phyloP scores from a whole-genome alignment of 768 basidiomycete genomes.

The Lactarius vividus region DNA sequence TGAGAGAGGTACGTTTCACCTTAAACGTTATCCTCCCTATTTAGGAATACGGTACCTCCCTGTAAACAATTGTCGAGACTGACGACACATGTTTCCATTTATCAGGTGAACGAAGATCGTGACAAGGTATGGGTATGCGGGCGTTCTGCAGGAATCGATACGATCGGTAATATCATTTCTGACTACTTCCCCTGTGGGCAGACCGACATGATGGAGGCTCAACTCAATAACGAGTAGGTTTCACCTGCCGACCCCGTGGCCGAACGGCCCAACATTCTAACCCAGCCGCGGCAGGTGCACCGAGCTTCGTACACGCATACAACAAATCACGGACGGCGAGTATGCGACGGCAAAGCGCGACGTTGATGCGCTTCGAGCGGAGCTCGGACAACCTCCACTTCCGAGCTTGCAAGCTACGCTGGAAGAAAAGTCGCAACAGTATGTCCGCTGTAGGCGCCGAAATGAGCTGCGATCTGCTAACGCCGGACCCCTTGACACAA shows the following conservation, averaged over 20 bases:
- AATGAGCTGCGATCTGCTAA: conserved; percentile 2
- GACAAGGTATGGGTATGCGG: conserved; percentile 56
- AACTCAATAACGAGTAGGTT: conserved; percentile 66
- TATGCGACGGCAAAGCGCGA: conserved; percentile 72
- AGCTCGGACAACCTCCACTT: conserved; percentile 72
- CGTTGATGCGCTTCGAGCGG: conserved; percentile 70
- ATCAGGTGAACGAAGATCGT: conserved; percentile 75
- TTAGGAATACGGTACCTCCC: conserved; percentile 4
- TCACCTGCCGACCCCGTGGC: not conserved
- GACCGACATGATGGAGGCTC: conserved; percentile 68
- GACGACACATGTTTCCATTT: conserved; percentile 9
- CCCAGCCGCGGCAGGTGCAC: conserved; percentile 45
- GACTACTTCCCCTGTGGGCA: conserved; percentile 24
- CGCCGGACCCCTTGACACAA: not conserved
- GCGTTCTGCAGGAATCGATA: too few species aligned
- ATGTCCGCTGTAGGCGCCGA: conserved; percentile 33
- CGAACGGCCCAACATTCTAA: conserved; percentile 18
- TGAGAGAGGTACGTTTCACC: conserved; percentile 58
- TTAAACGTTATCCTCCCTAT: conserved; percentile 13
- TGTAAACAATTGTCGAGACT: conserved; percentile 1
- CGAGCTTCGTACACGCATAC: conserved; percentile 67
- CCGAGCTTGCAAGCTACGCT: conserved; percentile 70
- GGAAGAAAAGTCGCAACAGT: conserved; percentile 64
- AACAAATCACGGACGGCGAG: conserved; percentile 66
- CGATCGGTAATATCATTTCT: conserved; percentile 11